Percentiles rank a stretch among this genome's conserved stretches.
Evolutionary conservation across 176 grass and related monocot genomes (phyloP).

Genomic region (Oryza longistaminata): DNA sequence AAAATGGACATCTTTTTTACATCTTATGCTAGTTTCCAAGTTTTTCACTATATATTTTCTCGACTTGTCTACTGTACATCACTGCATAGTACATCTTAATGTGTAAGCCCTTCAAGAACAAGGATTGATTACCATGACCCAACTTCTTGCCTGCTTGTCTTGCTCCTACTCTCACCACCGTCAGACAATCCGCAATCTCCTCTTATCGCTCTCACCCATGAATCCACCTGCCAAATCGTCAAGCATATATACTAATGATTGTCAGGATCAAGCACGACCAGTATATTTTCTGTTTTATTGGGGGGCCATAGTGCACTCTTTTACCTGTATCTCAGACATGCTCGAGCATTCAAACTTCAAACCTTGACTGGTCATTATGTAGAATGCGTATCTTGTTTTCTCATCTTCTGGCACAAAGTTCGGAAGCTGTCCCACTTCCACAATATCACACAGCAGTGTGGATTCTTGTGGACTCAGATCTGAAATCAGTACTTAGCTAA

Average conservation of each 20-base stretch:
- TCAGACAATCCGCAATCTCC: constrained; percentile 44
- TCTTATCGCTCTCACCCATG: constrained; percentile 63
- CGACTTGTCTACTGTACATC: background rate
- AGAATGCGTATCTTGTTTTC: constrained; percentile 76
- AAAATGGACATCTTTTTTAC: too few relatives aligned
- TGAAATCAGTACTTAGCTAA: constrained; percentile 38
- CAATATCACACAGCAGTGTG: constrained; percentile 63
- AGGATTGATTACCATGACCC: constrained; percentile 23
- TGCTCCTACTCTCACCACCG: background rate
- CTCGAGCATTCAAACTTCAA: constrained; percentile 86
- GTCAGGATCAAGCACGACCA: background rate
- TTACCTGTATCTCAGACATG: constrained; percentile 73
- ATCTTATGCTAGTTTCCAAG: too few relatives aligned
- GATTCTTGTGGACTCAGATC: constrained; percentile 88
- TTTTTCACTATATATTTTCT: too few relatives aligned
- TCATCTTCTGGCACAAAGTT: constrained; percentile 67
- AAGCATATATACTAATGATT: background rate
- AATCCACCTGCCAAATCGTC: constrained; percentile 58
- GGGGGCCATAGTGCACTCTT: background rate
- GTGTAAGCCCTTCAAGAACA: background rate
- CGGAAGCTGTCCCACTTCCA: constrained; percentile 61
- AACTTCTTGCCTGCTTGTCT: background rate
- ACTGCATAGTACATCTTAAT: background rate
- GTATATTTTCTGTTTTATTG: background rate
- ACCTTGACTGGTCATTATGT: constrained; percentile 66